Conservation (phyloP, 2,329 filamentous ascomycete genomes). For the Colletotrichum orbiculare region DNA sequence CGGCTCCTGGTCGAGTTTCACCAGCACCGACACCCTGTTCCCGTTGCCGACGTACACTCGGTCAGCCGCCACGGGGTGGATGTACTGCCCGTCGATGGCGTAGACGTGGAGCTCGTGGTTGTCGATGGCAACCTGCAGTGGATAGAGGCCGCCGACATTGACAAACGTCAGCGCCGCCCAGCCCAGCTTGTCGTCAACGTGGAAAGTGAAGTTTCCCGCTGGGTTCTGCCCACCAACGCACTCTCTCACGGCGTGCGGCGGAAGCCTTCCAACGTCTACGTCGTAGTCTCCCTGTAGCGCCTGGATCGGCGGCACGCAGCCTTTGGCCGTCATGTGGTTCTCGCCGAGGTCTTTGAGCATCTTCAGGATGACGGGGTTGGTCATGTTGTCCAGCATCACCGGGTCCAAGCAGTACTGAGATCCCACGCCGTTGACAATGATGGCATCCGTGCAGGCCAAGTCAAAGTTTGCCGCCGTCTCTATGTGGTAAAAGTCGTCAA, state of each 20-base stretch:
- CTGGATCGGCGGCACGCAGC: conserved; percentile 7
- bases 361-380: conserved; percentile 7
- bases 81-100: conserved; percentile 54
- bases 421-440: neutral
- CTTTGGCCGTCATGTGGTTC: conserved; percentile 18
- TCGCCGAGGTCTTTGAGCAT: conserved; percentile 19
- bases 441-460: conserved; percentile 17
- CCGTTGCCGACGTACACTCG: conserved; percentile 47
- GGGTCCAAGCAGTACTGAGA: conserved; percentile 15
- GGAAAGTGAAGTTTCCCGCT: conserved; percentile 8
- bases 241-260: neutral
- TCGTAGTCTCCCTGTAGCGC: conserved; percentile 18
- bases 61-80: conserved; percentile 45
- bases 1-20: conserved; percentile 51
- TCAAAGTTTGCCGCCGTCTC: conserved; percentile 3
- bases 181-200: neutral
- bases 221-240: neutral
- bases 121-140: conserved; percentile 50
- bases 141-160: conserved; percentile 15
- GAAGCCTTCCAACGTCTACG: neutral
- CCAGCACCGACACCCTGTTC: conserved; percentile 52
- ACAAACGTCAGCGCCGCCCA: neutral
- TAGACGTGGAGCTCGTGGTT: conserved; percentile 56
- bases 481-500: conserved; percentile 12
- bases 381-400: conserved; percentile 1